A percentile compares a stretch with the other conserved stretches of the same genome.
Conservation (phyloP, 2,329 filamentous ascomycete species). For the Hawksworthiomyces lignivorus region DNA sequence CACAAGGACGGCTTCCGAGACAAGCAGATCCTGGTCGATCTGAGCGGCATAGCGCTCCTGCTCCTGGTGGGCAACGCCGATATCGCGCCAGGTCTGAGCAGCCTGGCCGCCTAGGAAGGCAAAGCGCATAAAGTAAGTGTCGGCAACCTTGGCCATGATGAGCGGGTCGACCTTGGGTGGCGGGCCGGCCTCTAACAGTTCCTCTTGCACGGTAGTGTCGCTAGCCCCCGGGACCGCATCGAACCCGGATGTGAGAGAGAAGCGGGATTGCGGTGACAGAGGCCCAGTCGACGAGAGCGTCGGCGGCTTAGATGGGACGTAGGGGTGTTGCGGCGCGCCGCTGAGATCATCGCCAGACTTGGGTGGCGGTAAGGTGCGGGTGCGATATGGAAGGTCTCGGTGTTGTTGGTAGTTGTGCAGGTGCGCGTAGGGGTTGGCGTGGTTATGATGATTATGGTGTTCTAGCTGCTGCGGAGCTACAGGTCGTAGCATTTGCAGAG, state of each 20-base stretch:
- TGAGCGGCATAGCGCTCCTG: conserved; percentile 11
- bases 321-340: neutral
- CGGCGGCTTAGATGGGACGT: conserved; percentile 3
- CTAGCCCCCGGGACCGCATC: conserved; percentile 15
- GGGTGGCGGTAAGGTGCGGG: neutral
- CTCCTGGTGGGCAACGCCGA: neutral
- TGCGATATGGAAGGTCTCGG: conserved; percentile 5
- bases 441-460: neutral
- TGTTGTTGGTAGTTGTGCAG: conserved; percentile 7
- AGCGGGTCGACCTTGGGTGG: conserved; percentile 15
- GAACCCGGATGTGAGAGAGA: conserved; percentile 3
- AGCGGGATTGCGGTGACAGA: conserved; percentile 4
- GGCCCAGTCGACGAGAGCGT: conserved; percentile 7
- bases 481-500: conserved; percentile 9
- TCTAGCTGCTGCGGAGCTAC: neutral
- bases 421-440: neutral
- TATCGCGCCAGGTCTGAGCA: conserved; percentile 7
- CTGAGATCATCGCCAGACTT: too few relatives aligned
- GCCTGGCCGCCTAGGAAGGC: conserved; percentile 11
- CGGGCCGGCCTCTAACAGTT: conserved; percentile 14
- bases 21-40: conserved; percentile 15
- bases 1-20: conserved; percentile 13
- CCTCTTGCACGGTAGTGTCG: conserved; percentile 20
- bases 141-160: conserved; percentile 16
- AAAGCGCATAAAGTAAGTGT: conserved; percentile 15